Conservation (phyloP, 257 asterid species). For the Capsicum chinense region DNA sequence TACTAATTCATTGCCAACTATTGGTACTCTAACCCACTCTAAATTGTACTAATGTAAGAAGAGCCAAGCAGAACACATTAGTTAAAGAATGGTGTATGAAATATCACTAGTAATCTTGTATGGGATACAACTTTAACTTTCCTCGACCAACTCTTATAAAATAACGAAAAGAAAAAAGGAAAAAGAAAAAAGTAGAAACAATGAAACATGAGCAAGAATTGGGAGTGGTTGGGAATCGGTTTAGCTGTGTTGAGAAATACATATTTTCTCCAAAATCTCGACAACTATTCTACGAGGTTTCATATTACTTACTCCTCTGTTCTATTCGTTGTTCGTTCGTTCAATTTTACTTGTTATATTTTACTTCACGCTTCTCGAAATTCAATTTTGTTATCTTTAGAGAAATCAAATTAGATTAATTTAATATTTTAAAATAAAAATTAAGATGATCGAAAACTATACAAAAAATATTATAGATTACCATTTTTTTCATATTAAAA, state of each 20-base stretch:
- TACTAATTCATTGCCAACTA: too few relatives aligned
- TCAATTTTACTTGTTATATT: too few relatives aligned
- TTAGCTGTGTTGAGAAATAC: constrained; percentile 42
- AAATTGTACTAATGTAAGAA: neutral
- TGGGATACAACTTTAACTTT: neutral
- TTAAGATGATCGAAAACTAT: too few relatives aligned
- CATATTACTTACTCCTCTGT: neutral
- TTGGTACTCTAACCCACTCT: neutral
- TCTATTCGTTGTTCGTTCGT: too few relatives aligned
- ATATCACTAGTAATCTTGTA: neutral
- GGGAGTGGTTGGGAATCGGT: constrained; percentile 42
- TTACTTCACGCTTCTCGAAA: too few relatives aligned
- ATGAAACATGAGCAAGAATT: neutral
- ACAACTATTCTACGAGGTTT: constrained; percentile 8
- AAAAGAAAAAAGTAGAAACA: neutral
- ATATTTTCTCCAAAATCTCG: constrained; percentile 22
- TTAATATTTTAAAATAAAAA: too few relatives aligned
- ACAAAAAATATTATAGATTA: too few relatives aligned
- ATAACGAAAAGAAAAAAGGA: neutral
- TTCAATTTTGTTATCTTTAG: too few relatives aligned
- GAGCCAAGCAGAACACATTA: too few relatives aligned
- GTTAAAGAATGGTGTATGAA: neutral
- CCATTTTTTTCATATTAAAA: too few relatives aligned
- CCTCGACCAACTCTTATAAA: neutral
- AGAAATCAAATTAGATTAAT: too few relatives aligned